A percentile compares a stretch with the other conserved stretches of the same genome.
Conservation (phyloP, 768 basidiomycete species). For the Glaciozyma antarctica region DNA sequence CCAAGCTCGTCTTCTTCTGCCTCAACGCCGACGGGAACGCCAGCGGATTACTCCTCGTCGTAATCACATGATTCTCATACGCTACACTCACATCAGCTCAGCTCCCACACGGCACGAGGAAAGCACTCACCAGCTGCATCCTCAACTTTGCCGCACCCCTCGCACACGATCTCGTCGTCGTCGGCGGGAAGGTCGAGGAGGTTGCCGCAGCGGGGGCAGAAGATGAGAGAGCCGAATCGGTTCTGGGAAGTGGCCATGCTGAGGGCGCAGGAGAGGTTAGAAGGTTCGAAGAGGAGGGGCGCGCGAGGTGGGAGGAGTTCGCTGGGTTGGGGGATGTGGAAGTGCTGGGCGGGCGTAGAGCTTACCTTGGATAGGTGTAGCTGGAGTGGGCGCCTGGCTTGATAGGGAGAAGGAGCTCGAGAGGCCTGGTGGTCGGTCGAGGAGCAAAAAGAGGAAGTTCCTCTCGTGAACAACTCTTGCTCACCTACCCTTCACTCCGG, state of each 20-base stretch:
- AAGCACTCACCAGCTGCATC: constrained; percentile 49
- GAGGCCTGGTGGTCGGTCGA: too few species aligned
- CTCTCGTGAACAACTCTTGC: too few species aligned
- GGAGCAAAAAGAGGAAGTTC: too few species aligned
- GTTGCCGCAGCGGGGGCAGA: constrained; percentile 89
- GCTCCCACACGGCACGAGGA: neutral
- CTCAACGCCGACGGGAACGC: constrained; percentile 84
- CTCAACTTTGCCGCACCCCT: constrained; percentile 78
- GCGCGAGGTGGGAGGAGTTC: too few species aligned
- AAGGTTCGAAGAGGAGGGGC: too few species aligned
- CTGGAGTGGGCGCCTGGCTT: too few species aligned
- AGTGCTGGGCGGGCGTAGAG: too few species aligned
- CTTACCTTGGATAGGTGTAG: too few species aligned
- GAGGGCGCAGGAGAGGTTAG: too few species aligned
- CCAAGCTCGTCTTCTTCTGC: constrained; percentile 75
- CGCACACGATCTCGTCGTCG: constrained; percentile 66
- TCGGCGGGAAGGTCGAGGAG: constrained; percentile 74
- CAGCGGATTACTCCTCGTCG: constrained; percentile 81
- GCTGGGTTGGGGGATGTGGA: too few species aligned
- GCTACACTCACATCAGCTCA: constrained; percentile 46
- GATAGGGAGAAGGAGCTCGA: too few species aligned
- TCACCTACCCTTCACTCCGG: too few species aligned
- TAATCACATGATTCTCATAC: constrained; percentile 82
- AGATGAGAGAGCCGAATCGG: constrained; percentile 71
- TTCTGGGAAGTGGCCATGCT: constrained; percentile 11